phyloP scores from a whole-genome alignment of 371 early-diverging fungal species.

The Coemansia sp. region DNA sequence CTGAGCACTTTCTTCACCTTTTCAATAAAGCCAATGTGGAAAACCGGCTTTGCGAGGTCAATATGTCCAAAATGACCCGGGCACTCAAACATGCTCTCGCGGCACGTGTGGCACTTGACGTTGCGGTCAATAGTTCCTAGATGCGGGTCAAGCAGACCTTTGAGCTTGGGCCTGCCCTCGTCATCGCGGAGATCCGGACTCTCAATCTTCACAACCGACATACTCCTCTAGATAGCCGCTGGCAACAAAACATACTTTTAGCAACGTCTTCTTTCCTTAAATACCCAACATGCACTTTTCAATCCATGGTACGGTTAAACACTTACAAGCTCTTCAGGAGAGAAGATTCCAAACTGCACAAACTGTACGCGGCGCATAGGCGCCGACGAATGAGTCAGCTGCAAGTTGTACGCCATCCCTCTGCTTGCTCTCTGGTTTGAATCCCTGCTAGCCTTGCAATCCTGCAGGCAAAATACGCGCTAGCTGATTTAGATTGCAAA shows the following conservation, averaged over 20 bases:
- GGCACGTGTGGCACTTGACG: slow-evolving; percentile 98
- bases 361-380: slow-evolving; percentile 85
- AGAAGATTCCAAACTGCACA: slow-evolving; percentile 96
- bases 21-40: slow-evolving; percentile 83
- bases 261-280: background rate
- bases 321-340: slow-evolving; percentile 94
- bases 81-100: slow-evolving; percentile 94
- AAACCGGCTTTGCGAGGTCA: slow-evolving; percentile 97
- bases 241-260: too few relatives aligned
- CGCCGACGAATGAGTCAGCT: slow-evolving; percentile 75
- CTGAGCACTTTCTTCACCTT: slow-evolving; percentile 98
- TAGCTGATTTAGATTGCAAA: background rate
- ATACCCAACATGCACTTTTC: background rate
- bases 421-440: background rate
- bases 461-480: background rate
- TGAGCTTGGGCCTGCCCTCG: slow-evolving; percentile 79
- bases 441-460: slow-evolving; percentile 8
- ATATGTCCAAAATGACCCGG: slow-evolving; percentile 99
- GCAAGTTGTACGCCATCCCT: slow-evolving; percentile 42
- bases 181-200: slow-evolving; percentile 96
- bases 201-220: slow-evolving; percentile 96
- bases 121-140: slow-evolving; percentile 99
- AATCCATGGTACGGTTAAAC: background rate
- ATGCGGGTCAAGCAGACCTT: slow-evolving; percentile 95
- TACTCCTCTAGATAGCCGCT: slow-evolving; percentile 69